Conservation (phyloP, 352 stramenopile species). For the Phytophthora podocarpi region DNA sequence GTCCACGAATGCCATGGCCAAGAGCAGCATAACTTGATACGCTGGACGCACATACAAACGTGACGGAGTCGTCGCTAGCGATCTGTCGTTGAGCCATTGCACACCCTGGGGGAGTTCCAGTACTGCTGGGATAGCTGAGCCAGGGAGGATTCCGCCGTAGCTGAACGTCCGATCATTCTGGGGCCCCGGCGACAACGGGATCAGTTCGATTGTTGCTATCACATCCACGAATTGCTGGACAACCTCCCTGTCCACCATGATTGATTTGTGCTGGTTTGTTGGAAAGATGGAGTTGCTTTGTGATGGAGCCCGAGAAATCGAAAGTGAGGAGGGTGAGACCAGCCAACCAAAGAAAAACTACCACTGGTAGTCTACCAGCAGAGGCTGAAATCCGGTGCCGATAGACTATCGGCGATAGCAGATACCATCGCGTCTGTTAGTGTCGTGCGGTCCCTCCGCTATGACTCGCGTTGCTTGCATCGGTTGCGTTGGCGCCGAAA, state of each 20-base stretch:
- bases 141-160: conserved; percentile 21
- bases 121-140: conserved; percentile 18
- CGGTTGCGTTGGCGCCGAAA: not conserved
- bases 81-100: conserved; percentile 11
- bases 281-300: no score
- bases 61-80: not conserved
- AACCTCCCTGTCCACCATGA: conserved; percentile 5
- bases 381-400: not conserved
- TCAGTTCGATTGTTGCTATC: conserved; percentile 9
- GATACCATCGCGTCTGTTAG: conserved; percentile 8
- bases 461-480: conserved; percentile 25
- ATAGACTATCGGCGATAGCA: no score
- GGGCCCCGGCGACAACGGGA: conserved; percentile 10
- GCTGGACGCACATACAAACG: conserved; percentile 35
- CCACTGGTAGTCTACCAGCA: not conserved
- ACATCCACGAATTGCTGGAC: conserved; percentile 23
- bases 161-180: conserved; percentile 20
- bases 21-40: conserved; percentile 28
- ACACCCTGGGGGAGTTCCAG: conserved; percentile 22
- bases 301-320: conserved; percentile 2
- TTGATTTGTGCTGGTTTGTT: no score
- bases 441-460: conserved; percentile 26
- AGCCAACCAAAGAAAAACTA: not conserved
- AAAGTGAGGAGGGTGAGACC: conserved; percentile 7
- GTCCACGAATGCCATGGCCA: conserved; percentile 35